Base-by-base conservation (phyloP, 2,329 filamentous ascomycete genomes). In the Ophiostoma quercus region DNA sequence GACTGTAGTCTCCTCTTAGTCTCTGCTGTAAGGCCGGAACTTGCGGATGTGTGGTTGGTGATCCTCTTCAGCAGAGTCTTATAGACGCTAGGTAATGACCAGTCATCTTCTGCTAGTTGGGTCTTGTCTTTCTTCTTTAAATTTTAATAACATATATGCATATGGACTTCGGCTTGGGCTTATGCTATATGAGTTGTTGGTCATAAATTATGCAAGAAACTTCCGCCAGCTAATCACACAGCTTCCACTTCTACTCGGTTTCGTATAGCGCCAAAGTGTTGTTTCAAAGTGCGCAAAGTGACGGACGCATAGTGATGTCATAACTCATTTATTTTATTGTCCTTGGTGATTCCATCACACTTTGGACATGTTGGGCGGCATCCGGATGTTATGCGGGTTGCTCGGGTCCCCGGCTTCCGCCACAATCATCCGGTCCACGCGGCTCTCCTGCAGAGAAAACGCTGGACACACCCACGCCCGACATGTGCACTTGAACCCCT, bases 401-500 rank as follows among this genome's bases (percentile, higher is more conserved):
- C 62, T 22, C 2, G 32, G 32, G 32, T 37, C 62, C 8, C 32
- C 62, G 19, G 32, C 62, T 19, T 16, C 62, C 32, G 62, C 62
- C 12, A 70, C 68, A 51, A 73, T 74, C 34, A 82, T 79, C 76
- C 96, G 90, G 78, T 98, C 95, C 51, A 97, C 90, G 74, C 89
- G 89, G 68, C 90, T 89, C 78, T 89, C 91, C 69, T 92, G 90
- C 72, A 98, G 82, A 72, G 91, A 94, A 77, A 99, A 95, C 0
- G 91, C 94, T 9, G 95, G 94, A 67, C 93, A 91, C 29, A 97
- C 85, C 94, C 95, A 98, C 72, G 90, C 88, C 51, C 90, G 88
- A 79, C 95, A 99, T 77, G 88, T 95, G 81, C 95, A 99, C 78
- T 88, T 89, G 84, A 97, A 90, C 16, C 95, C 95, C 78, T 96